phyloP scores from a whole-genome alignment of 495 filamentous ascomycete species.

The Chlorociboria aeruginascens region DNA sequence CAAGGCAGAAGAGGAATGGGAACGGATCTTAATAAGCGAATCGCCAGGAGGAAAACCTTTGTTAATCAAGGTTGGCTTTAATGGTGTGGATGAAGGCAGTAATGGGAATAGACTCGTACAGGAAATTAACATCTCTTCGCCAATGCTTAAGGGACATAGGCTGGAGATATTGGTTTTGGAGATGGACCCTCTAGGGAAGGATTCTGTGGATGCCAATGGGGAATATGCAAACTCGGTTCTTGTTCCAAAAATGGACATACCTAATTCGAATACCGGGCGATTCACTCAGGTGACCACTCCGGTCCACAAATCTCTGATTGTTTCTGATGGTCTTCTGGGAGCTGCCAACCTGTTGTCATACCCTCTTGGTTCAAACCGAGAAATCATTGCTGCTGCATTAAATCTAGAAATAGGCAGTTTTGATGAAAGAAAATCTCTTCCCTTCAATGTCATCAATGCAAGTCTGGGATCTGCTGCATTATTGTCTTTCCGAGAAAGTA shows the following conservation, averaged over 20 bases:
- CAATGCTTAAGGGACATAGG: conserved; percentile 51
- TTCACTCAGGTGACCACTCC: conserved; percentile 61
- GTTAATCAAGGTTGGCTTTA: conserved; percentile 29
- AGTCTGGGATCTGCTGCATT: conserved; percentile 45
- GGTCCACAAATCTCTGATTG: conserved; percentile 70
- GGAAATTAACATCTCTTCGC: conserved; percentile 49
- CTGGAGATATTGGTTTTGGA: conserved; percentile 69
- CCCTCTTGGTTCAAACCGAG: conserved; percentile 23
- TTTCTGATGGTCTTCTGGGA: conserved; percentile 50
- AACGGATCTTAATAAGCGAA: conserved; percentile 44
- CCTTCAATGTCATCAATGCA: conserved; percentile 39
- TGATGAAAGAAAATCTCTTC: conserved; percentile 23
- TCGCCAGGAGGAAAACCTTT: conserved; percentile 29
- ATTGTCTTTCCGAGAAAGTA: conserved; percentile 49
- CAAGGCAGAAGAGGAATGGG: conserved; percentile 51
- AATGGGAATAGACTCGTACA: conserved; percentile 25
- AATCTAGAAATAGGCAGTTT: conserved; percentile 26
- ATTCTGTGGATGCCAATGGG: conserved; percentile 26
- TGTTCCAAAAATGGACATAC: conserved; percentile 60
- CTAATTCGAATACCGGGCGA: conserved; percentile 44
- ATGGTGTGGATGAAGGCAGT: conserved; percentile 1
- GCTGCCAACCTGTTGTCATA: conserved; percentile 28
- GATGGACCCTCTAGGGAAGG: conserved; percentile 14
- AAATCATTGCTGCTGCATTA: conserved; percentile 28
- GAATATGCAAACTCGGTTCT: conserved; percentile 43